phyloP scores from a whole-genome alignment of 2,329 filamentous ascomycete species.

The Madurella fahalii region DNA sequence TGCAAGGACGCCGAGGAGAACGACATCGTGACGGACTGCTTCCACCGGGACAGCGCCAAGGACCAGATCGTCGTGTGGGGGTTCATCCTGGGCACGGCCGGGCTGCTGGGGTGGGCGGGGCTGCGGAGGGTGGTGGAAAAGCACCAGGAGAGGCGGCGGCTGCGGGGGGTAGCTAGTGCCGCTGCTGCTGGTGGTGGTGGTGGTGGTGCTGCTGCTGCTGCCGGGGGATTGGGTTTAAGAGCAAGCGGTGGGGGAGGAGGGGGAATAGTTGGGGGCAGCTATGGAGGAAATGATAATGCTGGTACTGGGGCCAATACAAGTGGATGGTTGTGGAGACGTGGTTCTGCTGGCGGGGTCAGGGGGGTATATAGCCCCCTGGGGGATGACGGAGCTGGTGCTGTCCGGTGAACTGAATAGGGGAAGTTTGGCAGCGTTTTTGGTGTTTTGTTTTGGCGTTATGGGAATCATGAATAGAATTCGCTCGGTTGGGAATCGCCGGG shows the following conservation, averaged over 20 bases:
- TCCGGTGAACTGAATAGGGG: not conserved
- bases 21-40: slow-evolving; percentile 60
- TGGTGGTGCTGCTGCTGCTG: not conserved
- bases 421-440: not conserved
- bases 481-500: no score
- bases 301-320: not conserved
- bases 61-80: slow-evolving; percentile 63
- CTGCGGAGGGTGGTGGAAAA: slow-evolving; percentile 39
- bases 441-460: not conserved
- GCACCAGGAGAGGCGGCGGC: not conserved
- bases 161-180: not conserved
- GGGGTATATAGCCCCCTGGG: slow-evolving; percentile 11
- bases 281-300: not conserved
- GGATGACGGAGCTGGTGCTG: not conserved
- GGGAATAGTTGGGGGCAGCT: not conserved
- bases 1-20: slow-evolving; percentile 59
- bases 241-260: no score
- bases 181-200: not conserved
- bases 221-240: not conserved
- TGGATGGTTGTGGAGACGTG: not conserved
- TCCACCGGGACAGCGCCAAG: slow-evolving; percentile 64
- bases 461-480: not conserved
- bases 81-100: slow-evolving; percentile 57
- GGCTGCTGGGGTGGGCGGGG: slow-evolving; percentile 57
- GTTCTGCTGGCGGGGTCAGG: not conserved